Evolutionary conservation across 257 asterid genomes (phyloP).

Genomic region (Sherardia arvensis): DNA sequence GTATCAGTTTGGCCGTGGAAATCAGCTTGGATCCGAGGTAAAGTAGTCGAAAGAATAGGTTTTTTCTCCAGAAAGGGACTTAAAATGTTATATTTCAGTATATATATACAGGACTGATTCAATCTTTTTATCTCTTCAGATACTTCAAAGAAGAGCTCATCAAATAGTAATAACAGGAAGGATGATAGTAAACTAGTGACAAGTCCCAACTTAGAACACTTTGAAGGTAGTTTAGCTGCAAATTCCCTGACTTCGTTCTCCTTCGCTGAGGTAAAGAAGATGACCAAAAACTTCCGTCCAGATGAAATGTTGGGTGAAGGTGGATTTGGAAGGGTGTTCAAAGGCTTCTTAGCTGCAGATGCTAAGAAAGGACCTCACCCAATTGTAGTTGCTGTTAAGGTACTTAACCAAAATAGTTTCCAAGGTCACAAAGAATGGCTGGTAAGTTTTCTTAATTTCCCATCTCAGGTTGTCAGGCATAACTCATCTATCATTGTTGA

Average conservation of each 20-base stretch:
- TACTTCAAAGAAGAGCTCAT: slow-evolving; percentile 35
- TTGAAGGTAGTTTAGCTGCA: slow-evolving; percentile 47
- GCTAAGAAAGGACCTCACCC: slow-evolving; percentile 31
- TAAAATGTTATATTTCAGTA: not conserved
- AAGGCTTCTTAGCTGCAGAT: slow-evolving; percentile 54
- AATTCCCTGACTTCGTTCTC: slow-evolving; percentile 61
- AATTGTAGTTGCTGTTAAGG: slow-evolving; percentile 71
- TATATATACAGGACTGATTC: not conserved
- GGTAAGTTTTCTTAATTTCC: not conserved
- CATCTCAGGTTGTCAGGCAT: not conserved
- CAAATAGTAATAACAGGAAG: slow-evolving; percentile 23
- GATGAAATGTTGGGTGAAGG: slow-evolving; percentile 88
- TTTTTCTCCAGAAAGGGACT: not conserved
- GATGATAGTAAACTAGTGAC: slow-evolving; percentile 50
- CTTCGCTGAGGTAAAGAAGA: slow-evolving; percentile 47
- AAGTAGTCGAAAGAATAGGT: not conserved
- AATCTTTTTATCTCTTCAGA: slow-evolving; percentile 23
- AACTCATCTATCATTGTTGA: not conserved
- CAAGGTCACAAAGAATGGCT: slow-evolving; percentile 97
- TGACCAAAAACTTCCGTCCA: slow-evolving; percentile 72
- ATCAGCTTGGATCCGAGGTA: slow-evolving; percentile 2
- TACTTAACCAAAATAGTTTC: slow-evolving; percentile 67
- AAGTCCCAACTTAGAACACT: slow-evolving; percentile 37
- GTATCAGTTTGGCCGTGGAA: not conserved
- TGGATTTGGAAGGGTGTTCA: slow-evolving; percentile 87